Conservation (phyloP, 495 filamentous ascomycete species). For the Saxophila tyrrhenica region DNA sequence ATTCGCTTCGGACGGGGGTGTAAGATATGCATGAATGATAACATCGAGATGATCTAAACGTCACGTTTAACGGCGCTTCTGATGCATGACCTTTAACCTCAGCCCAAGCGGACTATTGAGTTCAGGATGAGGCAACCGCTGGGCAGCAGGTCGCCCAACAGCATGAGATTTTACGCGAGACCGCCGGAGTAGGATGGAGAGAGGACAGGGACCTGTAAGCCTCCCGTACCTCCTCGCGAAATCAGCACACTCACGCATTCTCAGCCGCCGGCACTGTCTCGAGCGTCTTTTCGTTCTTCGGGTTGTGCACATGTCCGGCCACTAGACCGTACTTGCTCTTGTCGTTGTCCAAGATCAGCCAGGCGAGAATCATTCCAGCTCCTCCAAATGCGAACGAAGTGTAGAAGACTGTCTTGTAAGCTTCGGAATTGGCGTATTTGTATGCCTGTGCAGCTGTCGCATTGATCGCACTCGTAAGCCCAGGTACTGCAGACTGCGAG, state of each 20-base stretch:
- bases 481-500: neutral
- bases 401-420: conserved; percentile 1
- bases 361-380: conserved; percentile 5
- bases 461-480: neutral
- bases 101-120: too few relatives aligned
- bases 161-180: too few relatives aligned
- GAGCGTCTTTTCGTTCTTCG: neutral
- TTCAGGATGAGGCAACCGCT: too few relatives aligned
- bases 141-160: too few relatives aligned
- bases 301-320: conserved; percentile 2
- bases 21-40: too few relatives aligned
- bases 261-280: neutral
- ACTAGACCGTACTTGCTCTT: neutral
- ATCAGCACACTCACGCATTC: neutral
- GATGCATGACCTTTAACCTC: too few relatives aligned
- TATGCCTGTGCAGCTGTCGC: neutral
- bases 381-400: conserved; percentile 2
- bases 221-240: neutral
- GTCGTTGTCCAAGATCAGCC: conserved; percentile 2
- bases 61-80: too few relatives aligned
- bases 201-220: neutral
- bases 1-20: too few relatives aligned
- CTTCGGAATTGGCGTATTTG: neutral
- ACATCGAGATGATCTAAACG: too few relatives aligned
- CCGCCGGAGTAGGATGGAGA: too few relatives aligned